These are phyloP conservation scores for Didymella segeticola DNA, from an alignment of 2,329 filamentous ascomycete species.

Conservation along the genomic window DNA sequence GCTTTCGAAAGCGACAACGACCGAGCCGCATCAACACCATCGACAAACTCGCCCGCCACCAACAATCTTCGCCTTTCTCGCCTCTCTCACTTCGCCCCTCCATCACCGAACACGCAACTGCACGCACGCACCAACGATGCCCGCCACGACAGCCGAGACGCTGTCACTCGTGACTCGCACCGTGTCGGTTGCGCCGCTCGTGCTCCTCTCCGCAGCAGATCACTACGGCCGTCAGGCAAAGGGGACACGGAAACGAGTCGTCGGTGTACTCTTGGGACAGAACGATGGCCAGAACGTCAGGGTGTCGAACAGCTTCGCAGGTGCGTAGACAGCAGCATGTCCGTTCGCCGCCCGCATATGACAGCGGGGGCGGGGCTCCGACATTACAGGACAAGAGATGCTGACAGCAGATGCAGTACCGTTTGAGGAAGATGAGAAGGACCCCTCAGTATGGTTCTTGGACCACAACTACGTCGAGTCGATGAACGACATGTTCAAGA, in stretches of 20 bases:
- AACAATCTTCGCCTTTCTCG: constrained; percentile 18
- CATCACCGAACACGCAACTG: constrained; percentile 1
- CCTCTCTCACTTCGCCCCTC: constrained; percentile 2
- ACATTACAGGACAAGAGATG: constrained; percentile 8
- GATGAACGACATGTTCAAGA: constrained; percentile 99
- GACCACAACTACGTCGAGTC: constrained; percentile 99
- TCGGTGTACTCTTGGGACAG: constrained; percentile 92
- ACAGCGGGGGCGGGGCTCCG: constrained; percentile 6
- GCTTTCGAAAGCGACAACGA: constrained; percentile 38
- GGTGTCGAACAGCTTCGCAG: constrained; percentile 98
- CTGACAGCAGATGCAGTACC: constrained; percentile 68
- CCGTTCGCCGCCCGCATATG: constrained; percentile 23
- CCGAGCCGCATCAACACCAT: constrained; percentile 46
- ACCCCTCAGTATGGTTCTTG: constrained; percentile 97
- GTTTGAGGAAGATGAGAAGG: constrained; percentile 98
- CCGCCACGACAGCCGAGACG: constrained; percentile 94
- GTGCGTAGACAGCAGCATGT: constrained; percentile 58
- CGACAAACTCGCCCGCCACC: constrained; percentile 24
- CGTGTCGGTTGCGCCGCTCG: constrained; percentile 96
- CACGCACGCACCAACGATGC: constrained; percentile 65
- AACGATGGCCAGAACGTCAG: constrained; percentile 96
- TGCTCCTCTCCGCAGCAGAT: constrained; percentile 96
- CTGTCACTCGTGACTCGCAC: constrained; percentile 92
- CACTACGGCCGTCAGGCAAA: constrained; percentile 96
- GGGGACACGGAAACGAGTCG: constrained; percentile 85